Conservation (phyloP, 2,329 filamentous ascomycete genomes). For the Penicillium vulpinum region DNA sequence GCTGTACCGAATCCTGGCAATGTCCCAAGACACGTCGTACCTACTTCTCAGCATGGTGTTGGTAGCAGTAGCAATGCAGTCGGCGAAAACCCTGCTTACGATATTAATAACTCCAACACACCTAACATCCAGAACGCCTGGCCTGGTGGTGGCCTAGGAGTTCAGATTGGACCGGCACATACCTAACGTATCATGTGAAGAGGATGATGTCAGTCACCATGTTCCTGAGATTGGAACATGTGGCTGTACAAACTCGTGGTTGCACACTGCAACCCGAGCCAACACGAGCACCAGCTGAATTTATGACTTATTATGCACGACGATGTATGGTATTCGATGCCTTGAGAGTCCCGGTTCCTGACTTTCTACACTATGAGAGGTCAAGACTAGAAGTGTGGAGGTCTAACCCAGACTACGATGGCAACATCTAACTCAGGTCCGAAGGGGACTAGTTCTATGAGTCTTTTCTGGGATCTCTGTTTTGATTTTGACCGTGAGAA, state of each 20-base stretch:
- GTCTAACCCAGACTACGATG: background rate
- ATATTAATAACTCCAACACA: slow-evolving; percentile 24
- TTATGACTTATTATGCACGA: background rate
- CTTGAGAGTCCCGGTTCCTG: background rate
- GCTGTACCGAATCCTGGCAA: slow-evolving; percentile 20
- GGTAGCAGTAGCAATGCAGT: slow-evolving; percentile 17
- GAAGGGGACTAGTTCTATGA: background rate
- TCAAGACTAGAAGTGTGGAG: background rate
- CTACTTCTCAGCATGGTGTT: slow-evolving; percentile 21
- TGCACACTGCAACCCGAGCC: background rate
- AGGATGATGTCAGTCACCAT: background rate
- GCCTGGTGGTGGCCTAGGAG: slow-evolving; percentile 28
- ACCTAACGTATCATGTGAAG: slow-evolving; percentile 6
- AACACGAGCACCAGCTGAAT: background rate
- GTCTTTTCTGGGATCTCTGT: background rate
- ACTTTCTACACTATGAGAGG: background rate
- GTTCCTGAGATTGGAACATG: background rate
- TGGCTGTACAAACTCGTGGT: background rate
- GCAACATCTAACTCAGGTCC: background rate
- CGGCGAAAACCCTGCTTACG: slow-evolving; percentile 25
- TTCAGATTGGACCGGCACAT: slow-evolving; percentile 29
- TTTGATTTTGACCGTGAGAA: background rate
- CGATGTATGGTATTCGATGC: background rate
- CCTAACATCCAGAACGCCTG: slow-evolving; percentile 32
- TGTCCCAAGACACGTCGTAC: slow-evolving; percentile 19